A percentile compares a stretch with the other conserved stretches of the same genome.
These are phyloP conservation scores for Adiantum capillusveneris DNA, from an alignment of 75 land plant genomes.

Conservation along the genomic window DNA sequence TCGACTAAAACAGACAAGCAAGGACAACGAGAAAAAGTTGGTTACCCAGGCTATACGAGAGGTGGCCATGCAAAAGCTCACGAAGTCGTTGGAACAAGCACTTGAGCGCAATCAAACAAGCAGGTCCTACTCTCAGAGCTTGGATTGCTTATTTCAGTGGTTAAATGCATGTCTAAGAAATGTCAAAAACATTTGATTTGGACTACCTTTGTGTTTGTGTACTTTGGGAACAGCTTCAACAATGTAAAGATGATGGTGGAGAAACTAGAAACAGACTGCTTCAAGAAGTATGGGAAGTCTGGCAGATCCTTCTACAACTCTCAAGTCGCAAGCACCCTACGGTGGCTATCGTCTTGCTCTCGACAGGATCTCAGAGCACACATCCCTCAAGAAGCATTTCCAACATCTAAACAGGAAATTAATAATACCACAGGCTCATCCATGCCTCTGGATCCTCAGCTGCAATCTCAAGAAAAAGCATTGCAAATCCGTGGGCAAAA, in stretches of 20 bases:
- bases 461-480: too few species aligned
- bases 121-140: background rate
- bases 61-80: conserved; percentile 39
- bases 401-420: too few species aligned
- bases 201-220: too few species aligned
- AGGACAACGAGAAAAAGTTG: conserved; percentile 13
- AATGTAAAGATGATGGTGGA: conserved; percentile 24
- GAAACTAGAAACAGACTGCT: conserved; percentile 67
- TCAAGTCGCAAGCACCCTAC: conserved; percentile 76
- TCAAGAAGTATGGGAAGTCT: conserved; percentile 54
- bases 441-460: too few species aligned
- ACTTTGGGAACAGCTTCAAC: too few species aligned
- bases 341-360: conserved; percentile 60
- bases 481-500: too few species aligned
- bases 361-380: conserved; percentile 32
- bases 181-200: too few species aligned
- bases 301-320: conserved; percentile 86
- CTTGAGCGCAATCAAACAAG: conserved; percentile 27
- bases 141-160: too few species aligned
- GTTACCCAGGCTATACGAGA: conserved; percentile 36
- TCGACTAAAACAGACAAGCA: conserved; percentile 1
- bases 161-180: too few species aligned
- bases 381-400: conserved; percentile 10
- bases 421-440: too few species aligned
- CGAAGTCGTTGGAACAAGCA: conserved; percentile 40